Evolutionary conservation across 2,329 filamentous ascomycete species (phyloP), one percentile per base, ranked within the genome.

Genomic region (Davidsoniella virescens): DNA sequence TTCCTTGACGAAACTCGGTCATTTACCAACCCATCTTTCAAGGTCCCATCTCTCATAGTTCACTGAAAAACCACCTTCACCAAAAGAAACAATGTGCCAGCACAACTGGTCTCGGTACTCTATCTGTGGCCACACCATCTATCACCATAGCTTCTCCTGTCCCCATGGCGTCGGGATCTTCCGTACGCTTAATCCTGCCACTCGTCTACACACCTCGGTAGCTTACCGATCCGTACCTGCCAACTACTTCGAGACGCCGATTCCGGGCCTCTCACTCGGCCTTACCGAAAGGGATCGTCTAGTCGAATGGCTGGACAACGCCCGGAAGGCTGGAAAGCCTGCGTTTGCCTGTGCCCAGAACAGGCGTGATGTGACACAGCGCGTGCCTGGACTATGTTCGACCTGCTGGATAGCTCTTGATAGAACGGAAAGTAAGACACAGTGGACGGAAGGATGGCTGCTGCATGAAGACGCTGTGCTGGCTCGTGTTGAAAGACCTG

Each of bases 241-340:
- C n/a, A 47, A 47, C 14, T 36, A 37, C 29, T 47, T 47, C 23
- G 44, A 38, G 3, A 33, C 29, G 10, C 29, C 29, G 4, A 33
- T 33, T 33, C 29, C 29, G 12, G 29, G 29, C 29, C 29, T 33
- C 29, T 18, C 44, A 5, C 36, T 47, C 12, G 26, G 23, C 29
- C 44, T 37, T 4, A 38, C 29, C 8, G 44, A 47, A 14, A 7
- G 23, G 12, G n/a, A 23, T 8, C 18, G 14, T 10, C 17, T 47
- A n/a, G 64, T 77, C 4, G 70, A 75, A 58, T 50, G 23, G 16
- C 44, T 52, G 16, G 56, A 55, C 42, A 71, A 77, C 54, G 71
- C 68, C 0, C 57, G 53, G 2, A 61, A 67, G 44, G 72, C 73
- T 0, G 56, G 50, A 38, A 53, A 56, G 6, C 61, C 56, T 7